These are phyloP conservation scores for Porpolomopsis calyptriformis DNA, from an alignment of 768 basidiomycete genomes.

Conservation along the genomic window DNA sequence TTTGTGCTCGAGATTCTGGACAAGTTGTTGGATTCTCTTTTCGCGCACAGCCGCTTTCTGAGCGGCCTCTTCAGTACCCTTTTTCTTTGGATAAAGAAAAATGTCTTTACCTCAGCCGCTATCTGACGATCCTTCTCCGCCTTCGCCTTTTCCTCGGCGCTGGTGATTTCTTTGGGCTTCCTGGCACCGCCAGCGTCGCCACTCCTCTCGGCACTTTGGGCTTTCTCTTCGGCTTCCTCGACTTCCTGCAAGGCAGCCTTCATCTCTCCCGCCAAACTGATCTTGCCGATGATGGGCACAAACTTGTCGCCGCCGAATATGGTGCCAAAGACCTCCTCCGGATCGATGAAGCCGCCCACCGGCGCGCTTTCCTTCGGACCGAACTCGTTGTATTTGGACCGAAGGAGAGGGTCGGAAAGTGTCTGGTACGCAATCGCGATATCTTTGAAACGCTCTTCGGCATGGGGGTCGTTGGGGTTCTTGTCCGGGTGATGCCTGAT, in stretches of 20 bases:
- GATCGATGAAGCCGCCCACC: slow-evolving; percentile 82
- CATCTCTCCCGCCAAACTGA: slow-evolving; percentile 85
- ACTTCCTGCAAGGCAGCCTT: slow-evolving; percentile 86
- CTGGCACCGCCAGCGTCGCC: slow-evolving; percentile 47
- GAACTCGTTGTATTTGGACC: slow-evolving; percentile 86
- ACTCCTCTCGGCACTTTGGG: slow-evolving; percentile 34
- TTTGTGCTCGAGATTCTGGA: slow-evolving; percentile 71
- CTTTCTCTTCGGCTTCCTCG: slow-evolving; percentile 40
- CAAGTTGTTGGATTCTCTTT: slow-evolving; percentile 64
- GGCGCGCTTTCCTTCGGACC: slow-evolving; percentile 74
- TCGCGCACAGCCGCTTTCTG: slow-evolving; percentile 76
- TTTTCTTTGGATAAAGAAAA: too few species aligned
- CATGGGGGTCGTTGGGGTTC: slow-evolving; percentile 76
- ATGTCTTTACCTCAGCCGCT: slow-evolving; percentile 62
- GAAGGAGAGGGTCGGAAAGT: slow-evolving; percentile 62
- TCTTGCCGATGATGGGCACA: slow-evolving; percentile 77
- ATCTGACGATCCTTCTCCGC: slow-evolving; percentile 65
- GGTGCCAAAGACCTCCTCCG: slow-evolving; percentile 69
- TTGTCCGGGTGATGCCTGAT: slow-evolving; percentile 92
- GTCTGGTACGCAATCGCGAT: slow-evolving; percentile 88
- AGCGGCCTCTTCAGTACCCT: slow-evolving; percentile 1
- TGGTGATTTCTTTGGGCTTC: slow-evolving; percentile 42
- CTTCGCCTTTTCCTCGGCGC: slow-evolving; percentile 63
- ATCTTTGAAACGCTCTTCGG: slow-evolving; percentile 82
- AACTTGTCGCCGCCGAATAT: slow-evolving; percentile 88